These are phyloP conservation scores for Coemansia sp. DNA, from an alignment of 192 early-diverging fungal species.

Conservation along the genomic window DNA sequence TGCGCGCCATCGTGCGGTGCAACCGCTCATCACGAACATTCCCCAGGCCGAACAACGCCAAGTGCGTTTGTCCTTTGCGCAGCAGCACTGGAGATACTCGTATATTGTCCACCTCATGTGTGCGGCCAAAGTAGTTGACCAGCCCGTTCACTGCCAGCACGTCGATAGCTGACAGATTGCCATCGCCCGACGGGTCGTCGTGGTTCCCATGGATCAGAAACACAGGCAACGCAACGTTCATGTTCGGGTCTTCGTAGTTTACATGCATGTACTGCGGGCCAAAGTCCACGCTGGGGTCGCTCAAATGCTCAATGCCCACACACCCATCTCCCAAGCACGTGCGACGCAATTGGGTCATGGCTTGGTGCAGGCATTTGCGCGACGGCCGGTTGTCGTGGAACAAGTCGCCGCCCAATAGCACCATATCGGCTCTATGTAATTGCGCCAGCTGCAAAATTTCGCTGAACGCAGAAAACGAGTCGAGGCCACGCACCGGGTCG, in stretches of 20 bases:
- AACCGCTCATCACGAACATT: conserved; percentile 91
- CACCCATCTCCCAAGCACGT: conserved; percentile 70
- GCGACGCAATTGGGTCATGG: conserved; percentile 66
- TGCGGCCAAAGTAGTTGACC: conserved; percentile 92
- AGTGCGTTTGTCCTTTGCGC: conserved; percentile 69
- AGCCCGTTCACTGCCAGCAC: conserved; percentile 73
- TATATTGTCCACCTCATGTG: conserved; percentile 71
- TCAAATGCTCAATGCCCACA: conserved; percentile 71
- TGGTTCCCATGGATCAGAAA: conserved; percentile 98
- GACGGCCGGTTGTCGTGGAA: conserved; percentile 96
- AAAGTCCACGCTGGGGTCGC: conserved; percentile 73
- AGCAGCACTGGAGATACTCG: conserved; percentile 77
- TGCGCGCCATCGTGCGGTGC: conserved; percentile 69
- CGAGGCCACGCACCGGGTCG: conserved; percentile 80
- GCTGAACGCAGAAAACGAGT: conserved; percentile 82
- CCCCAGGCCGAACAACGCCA: conserved; percentile 89
- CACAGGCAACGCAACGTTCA: conserved; percentile 81
- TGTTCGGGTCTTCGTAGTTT: conserved; percentile 86
- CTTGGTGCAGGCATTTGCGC: conserved; percentile 67
- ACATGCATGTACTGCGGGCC: conserved; percentile 61
- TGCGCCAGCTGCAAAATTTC: conserved; percentile 83
- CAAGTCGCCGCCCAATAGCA: conserved; percentile 91
- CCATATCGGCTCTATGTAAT: conserved; percentile 72
- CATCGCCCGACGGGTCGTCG: conserved; percentile 88
- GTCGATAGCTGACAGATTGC: conserved; percentile 81